Percentiles rank a stretch among this genome's conserved stretches.
Evolutionary conservation across 176 grass and related monocot genomes (phyloP).

Genomic region (Aechmea fasciata): DNA sequence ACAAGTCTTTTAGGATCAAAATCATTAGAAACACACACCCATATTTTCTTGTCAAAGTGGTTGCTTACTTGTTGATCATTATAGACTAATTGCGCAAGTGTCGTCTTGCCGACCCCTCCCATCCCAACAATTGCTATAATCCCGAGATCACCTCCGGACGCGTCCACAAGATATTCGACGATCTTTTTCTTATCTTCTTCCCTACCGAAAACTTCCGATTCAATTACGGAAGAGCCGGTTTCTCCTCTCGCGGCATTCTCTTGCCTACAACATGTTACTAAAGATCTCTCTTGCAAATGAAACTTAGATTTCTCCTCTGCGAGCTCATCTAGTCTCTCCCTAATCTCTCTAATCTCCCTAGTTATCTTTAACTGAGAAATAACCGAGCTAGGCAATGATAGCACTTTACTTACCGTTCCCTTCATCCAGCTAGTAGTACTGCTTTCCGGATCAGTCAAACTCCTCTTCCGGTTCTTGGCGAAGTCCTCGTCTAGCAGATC

Average conservation of each 20-base stretch:
- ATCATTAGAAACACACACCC: background rate
- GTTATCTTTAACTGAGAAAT: no score
- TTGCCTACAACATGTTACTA: background rate
- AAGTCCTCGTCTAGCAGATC: no score
- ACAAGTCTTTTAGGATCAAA: background rate
- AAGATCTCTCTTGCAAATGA: background rate
- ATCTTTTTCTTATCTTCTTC: background rate
- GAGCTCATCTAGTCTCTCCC: no score
- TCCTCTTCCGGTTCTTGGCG: no score
- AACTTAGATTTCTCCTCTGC: constrained; percentile 14
- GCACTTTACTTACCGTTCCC: no score
- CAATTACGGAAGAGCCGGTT: constrained; percentile 6
- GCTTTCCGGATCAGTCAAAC: no score
- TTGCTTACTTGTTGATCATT: background rate
- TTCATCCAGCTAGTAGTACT: no score
- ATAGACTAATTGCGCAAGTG: background rate
- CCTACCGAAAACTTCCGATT: background rate
- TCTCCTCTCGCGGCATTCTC: background rate
- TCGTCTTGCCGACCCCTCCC: constrained; percentile 4
- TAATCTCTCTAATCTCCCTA: no score
- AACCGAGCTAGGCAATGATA: no score
- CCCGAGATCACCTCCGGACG: background rate
- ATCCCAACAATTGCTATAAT: constrained; percentile 4
- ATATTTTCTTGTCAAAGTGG: background rate
- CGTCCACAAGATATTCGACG: background rate